These are phyloP conservation scores for Leucocoprinus leucothites DNA, from an alignment of 768 basidiomycete genomes.

Conservation along the genomic window DNA sequence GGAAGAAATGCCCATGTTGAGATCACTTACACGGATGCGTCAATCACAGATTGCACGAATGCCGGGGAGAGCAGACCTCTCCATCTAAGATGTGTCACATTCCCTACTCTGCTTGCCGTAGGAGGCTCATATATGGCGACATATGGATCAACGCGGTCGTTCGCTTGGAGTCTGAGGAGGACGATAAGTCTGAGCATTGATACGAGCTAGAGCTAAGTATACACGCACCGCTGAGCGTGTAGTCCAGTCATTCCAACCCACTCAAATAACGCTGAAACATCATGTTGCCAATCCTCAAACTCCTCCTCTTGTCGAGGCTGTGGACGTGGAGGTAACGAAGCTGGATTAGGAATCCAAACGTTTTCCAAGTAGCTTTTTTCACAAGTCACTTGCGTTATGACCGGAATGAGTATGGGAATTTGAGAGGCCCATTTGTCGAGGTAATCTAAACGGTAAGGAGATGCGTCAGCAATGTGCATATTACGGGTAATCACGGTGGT, in stretches of 20 bases:
- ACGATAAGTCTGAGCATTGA: background rate
- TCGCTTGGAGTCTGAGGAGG: constrained; percentile 46
- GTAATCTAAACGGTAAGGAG: background rate
- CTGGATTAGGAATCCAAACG: constrained; percentile 4
- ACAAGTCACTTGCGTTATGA: constrained; percentile 1
- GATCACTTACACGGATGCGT: constrained; percentile 37
- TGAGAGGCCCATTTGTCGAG: constrained; percentile 1
- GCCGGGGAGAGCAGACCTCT: constrained; percentile 47
- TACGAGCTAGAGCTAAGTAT: background rate
- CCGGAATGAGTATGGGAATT: background rate
- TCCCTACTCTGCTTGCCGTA: constrained; percentile 37
- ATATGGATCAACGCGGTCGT: constrained; percentile 68
- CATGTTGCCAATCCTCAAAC: constrained; percentile 49
- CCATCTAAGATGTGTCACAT: constrained; percentile 58
- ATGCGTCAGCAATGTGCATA: background rate
- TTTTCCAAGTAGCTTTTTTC: constrained; percentile 4
- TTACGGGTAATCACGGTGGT: background rate
- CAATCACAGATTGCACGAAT: constrained; percentile 54
- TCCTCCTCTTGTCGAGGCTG: constrained; percentile 23
- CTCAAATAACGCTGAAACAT: constrained; percentile 51
- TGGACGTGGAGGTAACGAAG: constrained; percentile 16
- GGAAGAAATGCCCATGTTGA: background rate
- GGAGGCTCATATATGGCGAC: constrained; percentile 65
- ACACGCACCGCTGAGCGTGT: constrained; percentile 58
- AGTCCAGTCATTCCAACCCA: constrained; percentile 73